Percentiles rank a stretch among this genome's conserved stretches.
These are phyloP conservation scores for Ophiostoma australiae DNA, from an alignment of 2,329 filamentous ascomycete species.

Conservation along the genomic window DNA sequence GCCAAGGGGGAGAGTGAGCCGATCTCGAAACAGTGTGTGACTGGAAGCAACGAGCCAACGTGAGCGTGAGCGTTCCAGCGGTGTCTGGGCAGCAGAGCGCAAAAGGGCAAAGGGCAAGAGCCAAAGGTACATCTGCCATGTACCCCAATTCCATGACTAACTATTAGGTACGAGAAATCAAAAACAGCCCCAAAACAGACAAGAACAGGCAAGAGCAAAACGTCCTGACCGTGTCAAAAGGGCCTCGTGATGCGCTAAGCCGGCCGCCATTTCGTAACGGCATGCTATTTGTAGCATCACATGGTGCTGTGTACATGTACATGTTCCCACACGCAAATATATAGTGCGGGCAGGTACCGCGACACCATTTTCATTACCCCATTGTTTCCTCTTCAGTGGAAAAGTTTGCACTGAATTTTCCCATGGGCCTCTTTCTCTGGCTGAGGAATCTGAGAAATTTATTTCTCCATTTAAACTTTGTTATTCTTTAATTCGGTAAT, in stretches of 20 bases:
- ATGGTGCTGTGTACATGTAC: slow-evolving; percentile 7
- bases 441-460: neutral
- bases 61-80: neutral
- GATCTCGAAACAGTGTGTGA: neutral
- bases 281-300: slow-evolving; percentile 25
- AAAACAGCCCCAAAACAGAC: neutral
- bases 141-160: slow-evolving; percentile 31
- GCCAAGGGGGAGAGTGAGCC: neutral
- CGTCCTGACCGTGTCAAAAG: neutral
- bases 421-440: neutral
- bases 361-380: slow-evolving; percentile 16
- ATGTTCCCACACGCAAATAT: neutral
- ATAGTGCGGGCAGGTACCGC: neutral
- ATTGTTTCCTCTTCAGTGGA: slow-evolving; percentile 17
- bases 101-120: neutral
- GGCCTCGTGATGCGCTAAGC: slow-evolving; percentile 25
- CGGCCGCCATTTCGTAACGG: slow-evolving; percentile 31
- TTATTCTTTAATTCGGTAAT: slow-evolving; percentile 10
- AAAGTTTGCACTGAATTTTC: slow-evolving; percentile 7
- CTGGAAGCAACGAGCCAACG: too few relatives aligned
- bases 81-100: neutral
- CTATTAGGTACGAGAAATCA: slow-evolving; percentile 33
- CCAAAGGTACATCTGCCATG: neutral
- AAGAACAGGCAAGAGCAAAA: neutral
- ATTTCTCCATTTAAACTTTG: slow-evolving; percentile 1